Evolutionary conservation across 345 rosid genomes (phyloP).

Genomic region (Brassica cretica): DNA sequence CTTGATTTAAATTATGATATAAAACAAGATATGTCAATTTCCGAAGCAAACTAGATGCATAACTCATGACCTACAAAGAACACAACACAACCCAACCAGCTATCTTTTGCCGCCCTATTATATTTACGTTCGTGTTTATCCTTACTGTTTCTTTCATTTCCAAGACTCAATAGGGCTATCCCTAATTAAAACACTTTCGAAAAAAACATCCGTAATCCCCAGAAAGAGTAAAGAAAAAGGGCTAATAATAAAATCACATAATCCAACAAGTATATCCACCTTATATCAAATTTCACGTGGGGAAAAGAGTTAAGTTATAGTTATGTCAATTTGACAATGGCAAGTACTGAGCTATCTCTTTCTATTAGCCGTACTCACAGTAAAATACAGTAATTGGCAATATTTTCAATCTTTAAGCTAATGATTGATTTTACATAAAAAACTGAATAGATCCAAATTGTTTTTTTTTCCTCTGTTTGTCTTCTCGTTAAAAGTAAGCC

Average conservation of each 20-base stretch:
- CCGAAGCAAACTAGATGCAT: constrained; percentile 36
- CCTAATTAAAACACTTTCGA: constrained; percentile 13
- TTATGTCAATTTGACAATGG: not conserved
- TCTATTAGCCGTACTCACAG: not conserved
- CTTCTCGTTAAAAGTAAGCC: constrained; percentile 22
- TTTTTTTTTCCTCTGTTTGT: not conserved
- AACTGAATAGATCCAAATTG: constrained; percentile 10
- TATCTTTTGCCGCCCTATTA: constrained; percentile 42
- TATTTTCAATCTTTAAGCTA: not conserved
- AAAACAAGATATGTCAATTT: constrained; percentile 29
- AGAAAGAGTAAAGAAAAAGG: not conserved
- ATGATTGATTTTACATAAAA: not conserved
- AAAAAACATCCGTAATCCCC: constrained; percentile 36
- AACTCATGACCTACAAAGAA: constrained; percentile 39
- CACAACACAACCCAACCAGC: constrained; percentile 44
- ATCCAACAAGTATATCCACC: not conserved
- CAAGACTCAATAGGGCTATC: constrained; percentile 29
- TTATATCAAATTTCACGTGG: not conserved
- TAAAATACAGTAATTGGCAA: not conserved
- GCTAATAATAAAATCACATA: not conserved
- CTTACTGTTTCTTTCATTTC: constrained; percentile 42
- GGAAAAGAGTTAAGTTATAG: not conserved
- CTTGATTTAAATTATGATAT: not conserved
- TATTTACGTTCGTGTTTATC: constrained; percentile 38
- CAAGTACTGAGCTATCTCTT: not conserved